Evolutionary conservation across 306 rosid genomes (phyloP), one percentile per base, ranked within the genome.

Genomic region (Inga leiocalycina): DNA sequence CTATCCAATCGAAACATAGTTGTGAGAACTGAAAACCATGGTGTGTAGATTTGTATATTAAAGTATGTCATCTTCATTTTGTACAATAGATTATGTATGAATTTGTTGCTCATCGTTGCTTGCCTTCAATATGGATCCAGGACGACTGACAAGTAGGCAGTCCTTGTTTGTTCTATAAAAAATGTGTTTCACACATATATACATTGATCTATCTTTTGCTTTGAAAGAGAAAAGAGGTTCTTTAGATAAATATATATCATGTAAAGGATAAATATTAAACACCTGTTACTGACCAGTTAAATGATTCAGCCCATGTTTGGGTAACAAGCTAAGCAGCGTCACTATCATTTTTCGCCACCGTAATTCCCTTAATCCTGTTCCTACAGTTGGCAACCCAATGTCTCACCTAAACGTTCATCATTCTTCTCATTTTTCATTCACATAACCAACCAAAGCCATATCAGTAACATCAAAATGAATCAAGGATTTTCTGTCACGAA

Each of bases 1-100:
- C 13, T 30, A 30, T 27, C 70, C 27, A 30, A 34, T 20, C n/a
- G 5, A 32, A 34, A 16, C 19, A 35, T 34, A 51, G 27, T 34
- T 32, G 65, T 34, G 46, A 74, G 45, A 74, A 51, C 78, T 51
- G 19, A 74, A n/a, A 51, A 32, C 64, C 65, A 10, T 32, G 65
- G 45, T 51, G 32, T 74, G 66, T 74, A 74, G 19, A 74, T 74
- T 52, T 74, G 78, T 51, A 74, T 32, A 51, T 30, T 12, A 52
- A 51, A 51, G 45, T 14, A 16, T 49, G 35, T 51, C 8, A 11
- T 51, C 8, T 49, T 16, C 32, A 49, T 27, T 74, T 49, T 49
- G 65, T 24, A 15, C 30, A 6, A 15, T 48, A 74, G 45, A 17
- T 22, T 16, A 8, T 14, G 13, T 24, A 32, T 49, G 46, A 74